These are phyloP conservation scores for Tetraselmis striata DNA, from an alignment of 139 green algal species.

Conservation along the genomic window DNA sequence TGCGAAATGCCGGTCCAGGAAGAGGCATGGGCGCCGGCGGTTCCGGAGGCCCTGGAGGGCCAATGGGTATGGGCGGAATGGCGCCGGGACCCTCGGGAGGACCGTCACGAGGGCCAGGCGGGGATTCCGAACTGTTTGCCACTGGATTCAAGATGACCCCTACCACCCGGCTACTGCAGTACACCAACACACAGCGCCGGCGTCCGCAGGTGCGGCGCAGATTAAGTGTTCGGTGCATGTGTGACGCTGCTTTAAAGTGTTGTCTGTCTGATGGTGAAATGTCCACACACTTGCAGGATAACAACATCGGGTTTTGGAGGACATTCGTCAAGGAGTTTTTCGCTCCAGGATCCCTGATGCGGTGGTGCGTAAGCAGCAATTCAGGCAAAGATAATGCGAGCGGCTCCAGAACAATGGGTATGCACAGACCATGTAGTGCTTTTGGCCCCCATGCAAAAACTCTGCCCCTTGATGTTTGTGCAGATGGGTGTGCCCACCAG, in stretches of 20 bases:
- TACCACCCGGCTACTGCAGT: background rate
- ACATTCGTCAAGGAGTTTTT: constrained; percentile 42
- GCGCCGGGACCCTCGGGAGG: background rate
- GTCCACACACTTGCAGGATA: constrained; percentile 34
- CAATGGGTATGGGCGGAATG: background rate
- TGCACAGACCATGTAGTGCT: background rate
- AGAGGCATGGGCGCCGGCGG: background rate
- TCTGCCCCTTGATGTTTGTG: no score
- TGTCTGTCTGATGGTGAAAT: no score
- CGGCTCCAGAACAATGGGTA: background rate
- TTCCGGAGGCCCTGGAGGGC: no score
- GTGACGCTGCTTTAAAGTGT: no score
- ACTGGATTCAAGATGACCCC: background rate
- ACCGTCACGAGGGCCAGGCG: background rate
- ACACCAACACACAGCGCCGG: background rate
- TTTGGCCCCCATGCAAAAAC: background rate
- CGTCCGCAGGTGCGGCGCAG: background rate
- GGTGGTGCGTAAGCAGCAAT: constrained; percentile 29
- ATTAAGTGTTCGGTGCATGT: no score
- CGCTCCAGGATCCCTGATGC: constrained; percentile 27
- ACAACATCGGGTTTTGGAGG: constrained; percentile 39
- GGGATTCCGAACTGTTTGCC: background rate
- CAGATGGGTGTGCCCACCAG: no score
- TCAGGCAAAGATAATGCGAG: background rate
- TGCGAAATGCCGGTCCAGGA: background rate